phyloP scores from a whole-genome alignment of 805 yeast genomes.

The Diddensiella transvaalensis region DNA sequence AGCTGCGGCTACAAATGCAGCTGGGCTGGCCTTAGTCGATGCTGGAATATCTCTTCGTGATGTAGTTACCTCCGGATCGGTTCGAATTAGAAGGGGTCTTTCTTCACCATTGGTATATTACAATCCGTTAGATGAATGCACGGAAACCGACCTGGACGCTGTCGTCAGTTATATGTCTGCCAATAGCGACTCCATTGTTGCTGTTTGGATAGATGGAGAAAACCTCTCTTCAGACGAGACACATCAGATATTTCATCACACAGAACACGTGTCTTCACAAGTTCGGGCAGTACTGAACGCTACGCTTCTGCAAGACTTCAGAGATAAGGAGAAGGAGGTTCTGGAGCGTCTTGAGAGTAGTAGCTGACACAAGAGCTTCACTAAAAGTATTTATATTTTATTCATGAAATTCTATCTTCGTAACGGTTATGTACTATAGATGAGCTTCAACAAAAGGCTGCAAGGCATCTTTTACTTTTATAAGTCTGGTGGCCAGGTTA shows the following conservation, averaged over 20 bases:
- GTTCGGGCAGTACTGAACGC: constrained; percentile 45
- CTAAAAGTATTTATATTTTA: too few relatives aligned
- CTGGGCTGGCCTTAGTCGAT: constrained; percentile 75
- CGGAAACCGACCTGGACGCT: constrained; percentile 28
- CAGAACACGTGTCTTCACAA: constrained; percentile 31
- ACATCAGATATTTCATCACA: constrained; percentile 37
- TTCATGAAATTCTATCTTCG: too few relatives aligned
- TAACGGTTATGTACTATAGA: background rate
- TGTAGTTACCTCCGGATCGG: constrained; percentile 52
- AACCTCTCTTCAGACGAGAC: constrained; percentile 17
- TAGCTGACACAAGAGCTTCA: constrained; percentile 25
- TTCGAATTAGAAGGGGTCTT: constrained; percentile 6
- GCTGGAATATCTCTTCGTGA: constrained; percentile 80
- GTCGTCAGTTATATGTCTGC: constrained; percentile 49
- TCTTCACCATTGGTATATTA: background rate
- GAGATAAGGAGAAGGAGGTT: constrained; percentile 9
- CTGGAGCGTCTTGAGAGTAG: constrained; percentile 19
- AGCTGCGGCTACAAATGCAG: constrained; percentile 56
- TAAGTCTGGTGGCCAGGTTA: constrained; percentile 28
- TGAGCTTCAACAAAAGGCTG: constrained; percentile 25
- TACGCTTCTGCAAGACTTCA: constrained; percentile 34
- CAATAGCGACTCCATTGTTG: constrained; percentile 48
- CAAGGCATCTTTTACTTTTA: constrained; percentile 29
- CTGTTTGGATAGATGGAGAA: constrained; percentile 48
- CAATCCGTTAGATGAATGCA: constrained; percentile 11